Conservation (phyloP, 768 basidiomycete genomes). For the Russula emetica region DNA sequence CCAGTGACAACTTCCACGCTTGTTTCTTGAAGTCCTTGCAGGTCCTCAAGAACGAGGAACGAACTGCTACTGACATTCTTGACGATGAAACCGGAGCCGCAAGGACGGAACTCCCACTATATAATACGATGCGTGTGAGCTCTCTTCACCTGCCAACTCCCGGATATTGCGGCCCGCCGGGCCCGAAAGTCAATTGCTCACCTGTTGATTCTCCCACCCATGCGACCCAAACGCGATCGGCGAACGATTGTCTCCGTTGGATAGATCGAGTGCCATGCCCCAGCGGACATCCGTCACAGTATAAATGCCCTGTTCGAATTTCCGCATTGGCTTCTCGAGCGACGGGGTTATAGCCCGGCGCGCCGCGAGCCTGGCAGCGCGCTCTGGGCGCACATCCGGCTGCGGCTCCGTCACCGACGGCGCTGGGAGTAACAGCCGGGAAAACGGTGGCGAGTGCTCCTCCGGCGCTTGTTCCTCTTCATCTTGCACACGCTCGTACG, state of each 20-base stretch:
- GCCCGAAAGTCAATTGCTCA: slow-evolving; percentile 5
- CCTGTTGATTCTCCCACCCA: slow-evolving; percentile 29
- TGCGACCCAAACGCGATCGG: slow-evolving; percentile 25
- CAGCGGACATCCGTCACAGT: slow-evolving; percentile 25
- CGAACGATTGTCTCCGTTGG: slow-evolving; percentile 23
- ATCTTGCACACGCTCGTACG: slow-evolving; percentile 9
- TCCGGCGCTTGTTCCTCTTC: slow-evolving; percentile 16
- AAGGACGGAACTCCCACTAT: slow-evolving; percentile 23
- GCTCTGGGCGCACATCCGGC: slow-evolving; percentile 17
- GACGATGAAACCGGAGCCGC: slow-evolving; percentile 20
- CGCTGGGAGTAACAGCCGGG: slow-evolving; percentile 19
- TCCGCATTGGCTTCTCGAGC: slow-evolving; percentile 5
- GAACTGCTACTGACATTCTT: slow-evolving; percentile 13
- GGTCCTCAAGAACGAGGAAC: slow-evolving; percentile 19
- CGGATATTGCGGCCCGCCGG: too few species aligned
- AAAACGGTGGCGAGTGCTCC: slow-evolving; percentile 20
- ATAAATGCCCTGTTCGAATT: slow-evolving; percentile 25
- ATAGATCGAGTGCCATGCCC: slow-evolving; percentile 27
- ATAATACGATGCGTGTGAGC: background rate
- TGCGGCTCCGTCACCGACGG: slow-evolving; percentile 2
- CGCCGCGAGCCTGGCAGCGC: slow-evolving; percentile 9
- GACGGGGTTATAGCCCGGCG: slow-evolving; percentile 11
- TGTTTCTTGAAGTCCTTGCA: slow-evolving; percentile 8
- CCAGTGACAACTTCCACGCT: slow-evolving; percentile 17
- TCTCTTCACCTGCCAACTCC: background rate